Conservation (phyloP, 75 land plant species). For the Azolla pinnata region DNA sequence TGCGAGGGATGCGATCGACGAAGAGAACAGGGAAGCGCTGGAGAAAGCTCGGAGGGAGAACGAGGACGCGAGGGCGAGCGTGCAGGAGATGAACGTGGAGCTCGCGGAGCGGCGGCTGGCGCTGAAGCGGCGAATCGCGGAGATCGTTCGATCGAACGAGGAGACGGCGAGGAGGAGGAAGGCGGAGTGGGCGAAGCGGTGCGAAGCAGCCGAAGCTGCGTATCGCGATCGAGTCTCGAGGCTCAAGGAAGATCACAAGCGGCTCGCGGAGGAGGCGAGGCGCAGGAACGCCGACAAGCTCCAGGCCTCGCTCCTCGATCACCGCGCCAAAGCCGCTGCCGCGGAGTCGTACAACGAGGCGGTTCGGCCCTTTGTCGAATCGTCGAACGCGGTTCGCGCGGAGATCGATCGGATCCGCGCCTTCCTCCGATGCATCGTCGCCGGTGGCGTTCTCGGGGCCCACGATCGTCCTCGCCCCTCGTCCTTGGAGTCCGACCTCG, state of each 20-base stretch:
- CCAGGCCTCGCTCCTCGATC: constrained; percentile 10
- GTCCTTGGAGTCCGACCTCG: constrained; percentile 2
- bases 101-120: constrained; percentile 8
- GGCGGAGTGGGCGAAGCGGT: constrained; percentile 12
- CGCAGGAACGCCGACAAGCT: constrained; percentile 8
- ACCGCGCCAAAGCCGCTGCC: constrained; percentile 20
- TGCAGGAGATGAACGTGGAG: constrained; percentile 12
- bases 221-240: constrained; percentile 13
- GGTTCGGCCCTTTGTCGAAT: constrained; percentile 19
- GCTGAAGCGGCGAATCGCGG: constrained; percentile 3
- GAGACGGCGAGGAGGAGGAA: constrained; percentile 16
- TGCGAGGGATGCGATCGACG: constrained; percentile 7
- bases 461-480: background rate
- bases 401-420: constrained; percentile 15
- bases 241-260: constrained; percentile 6
- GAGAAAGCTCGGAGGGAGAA: constrained; percentile 8
- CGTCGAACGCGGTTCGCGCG: constrained; percentile 10
- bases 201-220: constrained; percentile 5
- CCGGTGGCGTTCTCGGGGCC: background rate
- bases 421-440: constrained; percentile 14
- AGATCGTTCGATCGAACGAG: constrained; percentile 10
- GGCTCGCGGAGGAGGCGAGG: constrained; percentile 1
- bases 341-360: constrained; percentile 20
- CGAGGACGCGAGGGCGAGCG: constrained; percentile 4
- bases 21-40: constrained; percentile 6